These are phyloP conservation scores for Chlorella variabilis DNA, from an alignment of 163 green algal species.

Conservation along the genomic window DNA sequence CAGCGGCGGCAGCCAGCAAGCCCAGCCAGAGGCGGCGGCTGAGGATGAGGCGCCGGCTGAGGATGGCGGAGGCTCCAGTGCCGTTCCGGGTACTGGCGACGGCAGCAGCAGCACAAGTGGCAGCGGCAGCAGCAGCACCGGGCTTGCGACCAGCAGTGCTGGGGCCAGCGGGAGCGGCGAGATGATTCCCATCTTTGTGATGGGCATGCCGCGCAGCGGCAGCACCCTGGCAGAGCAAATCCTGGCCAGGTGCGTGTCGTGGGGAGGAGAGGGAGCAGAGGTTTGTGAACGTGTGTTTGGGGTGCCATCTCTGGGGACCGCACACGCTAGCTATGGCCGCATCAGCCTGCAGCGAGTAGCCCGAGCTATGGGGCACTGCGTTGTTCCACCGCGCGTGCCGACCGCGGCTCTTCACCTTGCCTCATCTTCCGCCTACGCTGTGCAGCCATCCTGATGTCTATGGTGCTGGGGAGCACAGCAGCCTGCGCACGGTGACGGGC, in stretches of 20 bases:
- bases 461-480: conserved; percentile 75
- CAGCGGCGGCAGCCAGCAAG: not conserved
- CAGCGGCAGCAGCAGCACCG: no score
- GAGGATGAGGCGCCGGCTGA: not conserved
- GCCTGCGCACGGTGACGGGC: conserved; percentile 64
- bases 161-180: not conserved
- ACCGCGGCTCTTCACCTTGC: no score
- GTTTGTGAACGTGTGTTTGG: not conserved
- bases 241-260: conserved; percentile 52
- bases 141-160: no score
- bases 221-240: conserved; percentile 84
- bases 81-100: not conserved
- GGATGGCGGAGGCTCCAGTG: not conserved
- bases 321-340: not conserved
- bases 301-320: not conserved
- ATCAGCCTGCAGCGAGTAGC: no score
- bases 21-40: not conserved
- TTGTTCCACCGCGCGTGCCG: no score
- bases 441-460: conserved; percentile 53
- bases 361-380: no score
- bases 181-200: conserved; percentile 73
- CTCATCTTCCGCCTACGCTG: no score
- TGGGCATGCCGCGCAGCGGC: conserved; percentile 78
- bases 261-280: no score
- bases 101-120: not conserved